Evolutionary conservation across 208 protist species (phyloP).

Genomic region (Naegleria lovaniensis): DNA sequence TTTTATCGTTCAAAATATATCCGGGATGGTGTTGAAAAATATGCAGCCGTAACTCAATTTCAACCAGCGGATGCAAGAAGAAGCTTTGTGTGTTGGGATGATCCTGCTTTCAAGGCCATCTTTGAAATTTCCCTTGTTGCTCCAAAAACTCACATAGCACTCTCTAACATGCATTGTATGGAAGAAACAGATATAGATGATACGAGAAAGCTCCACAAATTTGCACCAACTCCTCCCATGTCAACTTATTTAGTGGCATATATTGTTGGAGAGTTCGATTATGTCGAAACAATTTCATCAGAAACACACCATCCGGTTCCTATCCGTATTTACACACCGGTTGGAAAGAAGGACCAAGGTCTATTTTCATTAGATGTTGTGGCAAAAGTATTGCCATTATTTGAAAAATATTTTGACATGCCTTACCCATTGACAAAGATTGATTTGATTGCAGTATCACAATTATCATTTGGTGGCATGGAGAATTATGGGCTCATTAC

Average conservation of each 20-base stretch:
- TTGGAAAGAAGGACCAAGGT: conserved; percentile 56
- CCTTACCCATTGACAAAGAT: conserved; percentile 83
- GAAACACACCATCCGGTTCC: conserved; percentile 54
- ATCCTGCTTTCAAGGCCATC: conserved; percentile 29
- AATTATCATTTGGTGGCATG: conserved; percentile 92
- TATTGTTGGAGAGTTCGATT: conserved; percentile 71
- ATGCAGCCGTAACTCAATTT: conserved; percentile 7
- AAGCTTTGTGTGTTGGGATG: conserved; percentile 19
- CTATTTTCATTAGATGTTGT: conserved; percentile 67
- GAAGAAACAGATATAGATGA: background rate
- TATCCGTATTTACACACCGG: conserved; percentile 62
- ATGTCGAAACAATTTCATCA: conserved; percentile 45
- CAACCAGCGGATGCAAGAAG: background rate
- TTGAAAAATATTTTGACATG: conserved; percentile 67
- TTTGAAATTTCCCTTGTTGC: conserved; percentile 34
- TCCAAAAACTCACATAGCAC: background rate
- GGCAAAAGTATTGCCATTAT: conserved; percentile 56
- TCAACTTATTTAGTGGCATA: conserved; percentile 78
- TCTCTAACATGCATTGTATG: conserved; percentile 38
- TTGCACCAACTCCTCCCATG: conserved; percentile 63
- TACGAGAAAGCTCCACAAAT: conserved; percentile 22
- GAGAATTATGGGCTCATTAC: conserved; percentile 70
- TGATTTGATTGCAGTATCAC: conserved; percentile 86
- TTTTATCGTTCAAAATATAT: conserved; percentile 87
- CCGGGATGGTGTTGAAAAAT: conserved; percentile 41